A percentile compares a stretch with the other conserved stretches of the same genome.
These are phyloP conservation scores for Fusarium begoniae DNA, from an alignment of 2,329 filamentous ascomycete genomes.

Conservation along the genomic window DNA sequence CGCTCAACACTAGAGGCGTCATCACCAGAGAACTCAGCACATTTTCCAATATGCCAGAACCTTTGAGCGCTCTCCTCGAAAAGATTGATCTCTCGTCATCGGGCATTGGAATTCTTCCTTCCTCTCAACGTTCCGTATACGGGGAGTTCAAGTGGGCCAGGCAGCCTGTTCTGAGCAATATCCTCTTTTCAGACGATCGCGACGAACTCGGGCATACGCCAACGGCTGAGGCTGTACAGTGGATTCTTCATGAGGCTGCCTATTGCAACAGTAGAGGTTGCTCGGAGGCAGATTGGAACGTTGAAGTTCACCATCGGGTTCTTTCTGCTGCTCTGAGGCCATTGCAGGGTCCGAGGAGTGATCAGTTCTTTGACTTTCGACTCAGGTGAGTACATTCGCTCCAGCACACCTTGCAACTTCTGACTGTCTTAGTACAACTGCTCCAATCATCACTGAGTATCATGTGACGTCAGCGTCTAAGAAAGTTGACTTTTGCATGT, in stretches of 20 bases:
- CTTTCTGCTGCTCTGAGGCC: not conserved
- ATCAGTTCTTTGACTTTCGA: not conserved
- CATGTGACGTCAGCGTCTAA: not conserved
- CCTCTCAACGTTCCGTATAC: not conserved
- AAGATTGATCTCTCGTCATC: not conserved
- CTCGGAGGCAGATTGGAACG: not conserved
- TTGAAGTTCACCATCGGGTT: not conserved
- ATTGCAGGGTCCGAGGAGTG: not conserved
- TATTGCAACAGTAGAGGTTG: not conserved
- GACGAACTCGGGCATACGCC: slow-evolving; percentile 1
- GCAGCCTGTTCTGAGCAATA: not conserved
- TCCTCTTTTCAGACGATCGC: slow-evolving; percentile 4
- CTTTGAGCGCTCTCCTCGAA: not conserved
- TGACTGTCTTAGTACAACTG: not conserved
- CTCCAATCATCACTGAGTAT: not conserved
- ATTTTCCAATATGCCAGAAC: not conserved
- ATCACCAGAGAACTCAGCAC: not conserved
- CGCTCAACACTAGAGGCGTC: not conserved
- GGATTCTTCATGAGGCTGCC: not conserved
- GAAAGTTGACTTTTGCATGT: not conserved
- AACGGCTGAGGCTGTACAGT: not conserved
- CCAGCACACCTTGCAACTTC: fast-evolving
- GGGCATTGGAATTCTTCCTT: not conserved
- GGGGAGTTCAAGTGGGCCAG: slow-evolving; percentile 14
- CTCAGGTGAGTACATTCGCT: not conserved